These are phyloP conservation scores for Gossypium gossypioides DNA, from an alignment of 441 rosid genomes.

Conservation along the genomic window DNA sequence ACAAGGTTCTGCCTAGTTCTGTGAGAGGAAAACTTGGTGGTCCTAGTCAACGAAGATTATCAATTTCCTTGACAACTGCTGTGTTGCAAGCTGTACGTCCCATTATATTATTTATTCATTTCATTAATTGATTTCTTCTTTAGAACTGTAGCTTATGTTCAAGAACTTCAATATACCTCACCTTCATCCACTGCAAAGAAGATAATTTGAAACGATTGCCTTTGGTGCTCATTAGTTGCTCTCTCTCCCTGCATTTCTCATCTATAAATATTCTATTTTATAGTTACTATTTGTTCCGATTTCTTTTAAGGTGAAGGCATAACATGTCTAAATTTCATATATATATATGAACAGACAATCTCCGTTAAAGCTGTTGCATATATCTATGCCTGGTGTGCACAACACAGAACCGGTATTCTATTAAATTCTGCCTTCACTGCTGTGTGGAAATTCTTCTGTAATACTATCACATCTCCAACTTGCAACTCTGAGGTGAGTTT, in stretches of 20 bases:
- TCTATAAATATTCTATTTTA: not conserved
- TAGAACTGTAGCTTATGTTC: not conserved
- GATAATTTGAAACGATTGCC: not conserved
- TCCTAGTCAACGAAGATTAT: conserved; percentile 90
- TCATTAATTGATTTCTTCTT: conserved; percentile 9
- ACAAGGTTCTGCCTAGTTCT: conserved; percentile 52
- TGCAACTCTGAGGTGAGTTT: conserved; percentile 58
- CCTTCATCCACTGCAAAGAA: not conserved
- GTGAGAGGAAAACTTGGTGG: conserved; percentile 90
- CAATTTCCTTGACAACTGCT: conserved; percentile 50
- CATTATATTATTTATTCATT: conserved; percentile 9
- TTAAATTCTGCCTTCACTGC: conserved; percentile 41
- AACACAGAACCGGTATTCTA: conserved; percentile 29
- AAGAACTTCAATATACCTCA: not conserved
- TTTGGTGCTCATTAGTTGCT: not conserved
- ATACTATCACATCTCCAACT: conserved; percentile 39
- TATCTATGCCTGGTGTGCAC: conserved; percentile 48
- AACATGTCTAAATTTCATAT: conserved; percentile 7
- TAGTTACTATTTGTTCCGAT: not conserved
- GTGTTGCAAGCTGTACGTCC: conserved; percentile 75
- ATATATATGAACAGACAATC: conserved; percentile 45
- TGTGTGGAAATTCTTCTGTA: conserved; percentile 61
- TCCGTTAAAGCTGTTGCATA: conserved; percentile 57
- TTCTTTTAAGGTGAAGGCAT: not conserved
- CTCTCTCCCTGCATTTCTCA: not conserved